Base-by-base conservation (phyloP, 352 stramenopile species). In the Phytophthora podocarpi region DNA sequence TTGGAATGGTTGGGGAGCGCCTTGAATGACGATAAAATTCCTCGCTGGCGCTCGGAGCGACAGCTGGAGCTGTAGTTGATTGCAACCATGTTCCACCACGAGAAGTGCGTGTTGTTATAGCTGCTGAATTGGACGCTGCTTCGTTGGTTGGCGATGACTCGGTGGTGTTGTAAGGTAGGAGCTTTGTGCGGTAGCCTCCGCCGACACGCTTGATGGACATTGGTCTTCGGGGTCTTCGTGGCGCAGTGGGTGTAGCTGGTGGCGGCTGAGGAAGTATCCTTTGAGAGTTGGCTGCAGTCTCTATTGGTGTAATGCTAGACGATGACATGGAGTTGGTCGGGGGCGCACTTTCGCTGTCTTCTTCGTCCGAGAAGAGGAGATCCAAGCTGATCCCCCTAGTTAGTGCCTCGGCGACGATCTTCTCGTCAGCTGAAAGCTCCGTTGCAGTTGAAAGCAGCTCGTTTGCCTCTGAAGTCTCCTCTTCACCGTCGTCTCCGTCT, bases 321-420 rank as follows among this genome's bases (percentile, higher is more conserved):
- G 51, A 67, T 1, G 59, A 55, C 5, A 47, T 56, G 8, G 53
- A 65, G 20, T 54, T 49, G 1, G 48, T 70, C 5, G 56, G 43
- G 3, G 34, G 40, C 13, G 27, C 30, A 15, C 47, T 57, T 16
- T 60, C 58, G 31, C 9, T 45, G 27, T 64, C 69, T 47, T 75
- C 70, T 46, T 74, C 64, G 24, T 84, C 75, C 2, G 79, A 85
- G 48, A 89, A 85, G 21, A 89, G 64, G 39, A 89, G 53, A 26
- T 89, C 79, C 16, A 89, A 64, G 48, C 79, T 87, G 34, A 85
- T 70, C 12, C 74, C 76, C 59, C 64, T 54, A 20, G 37, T 67
- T 0, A 82, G 26, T 15, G 62, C 52, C 10, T 70, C 62, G 2
- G 48, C 28, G 10, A 48, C 35, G 5, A 63, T 34, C 23, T 58